phyloP scores from a whole-genome alignment of 805 yeast genomes.

The Candida maris region DNA sequence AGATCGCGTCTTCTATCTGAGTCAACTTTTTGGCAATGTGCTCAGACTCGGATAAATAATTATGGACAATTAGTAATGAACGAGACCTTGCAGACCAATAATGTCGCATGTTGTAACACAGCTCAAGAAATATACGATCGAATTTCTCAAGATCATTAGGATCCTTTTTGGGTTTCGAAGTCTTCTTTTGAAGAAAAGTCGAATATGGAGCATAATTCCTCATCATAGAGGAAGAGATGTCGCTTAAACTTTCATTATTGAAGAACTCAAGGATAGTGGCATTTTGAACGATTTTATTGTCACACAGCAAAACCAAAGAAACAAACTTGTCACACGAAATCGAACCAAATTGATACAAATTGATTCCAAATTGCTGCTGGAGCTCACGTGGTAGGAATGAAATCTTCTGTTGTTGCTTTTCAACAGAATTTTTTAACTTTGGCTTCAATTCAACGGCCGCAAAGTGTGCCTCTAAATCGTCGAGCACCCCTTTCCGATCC shows the following conservation, averaged over 20 bases:
- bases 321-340: slow-evolving; percentile 54
- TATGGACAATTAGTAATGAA: slow-evolving; percentile 50
- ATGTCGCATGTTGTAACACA: slow-evolving; percentile 61
- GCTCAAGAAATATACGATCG: slow-evolving; percentile 65
- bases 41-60: slow-evolving; percentile 62
- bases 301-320: slow-evolving; percentile 56
- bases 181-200: slow-evolving; percentile 39
- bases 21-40: slow-evolving; percentile 56
- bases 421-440: slow-evolving; percentile 30
- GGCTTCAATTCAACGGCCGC: slow-evolving; percentile 35
- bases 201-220: slow-evolving; percentile 63
- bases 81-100: slow-evolving; percentile 75
- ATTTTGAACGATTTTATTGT: slow-evolving; percentile 48
- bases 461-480: slow-evolving; percentile 59
- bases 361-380: slow-evolving; percentile 78
- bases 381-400: slow-evolving; percentile 64
- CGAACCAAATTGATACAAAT: slow-evolving; percentile 59
- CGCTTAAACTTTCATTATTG: slow-evolving; percentile 59
- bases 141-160: slow-evolving; percentile 59
- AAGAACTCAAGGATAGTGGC: slow-evolving; percentile 65
- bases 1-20: slow-evolving; percentile 56
- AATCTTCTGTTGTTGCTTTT: slow-evolving; percentile 44
- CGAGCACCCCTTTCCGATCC: slow-evolving; percentile 57
- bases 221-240: slow-evolving; percentile 52
- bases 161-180: slow-evolving; percentile 48